These are phyloP conservation scores for Nemania serpens DNA, from an alignment of 2,329 filamentous ascomycete genomes.

Conservation along the genomic window DNA sequence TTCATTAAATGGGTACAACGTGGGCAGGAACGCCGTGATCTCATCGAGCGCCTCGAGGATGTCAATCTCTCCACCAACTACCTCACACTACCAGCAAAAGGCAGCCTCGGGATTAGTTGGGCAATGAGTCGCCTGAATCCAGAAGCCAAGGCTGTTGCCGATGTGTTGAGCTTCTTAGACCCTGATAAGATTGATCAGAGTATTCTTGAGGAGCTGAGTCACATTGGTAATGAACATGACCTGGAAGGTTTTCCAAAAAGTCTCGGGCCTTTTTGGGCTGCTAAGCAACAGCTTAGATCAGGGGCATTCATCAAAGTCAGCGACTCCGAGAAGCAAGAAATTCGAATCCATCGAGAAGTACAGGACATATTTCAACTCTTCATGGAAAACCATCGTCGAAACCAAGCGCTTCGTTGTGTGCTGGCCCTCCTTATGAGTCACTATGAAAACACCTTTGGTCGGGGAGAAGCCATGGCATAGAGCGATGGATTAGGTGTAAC, in stretches of 20 bases:
- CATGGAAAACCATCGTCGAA: neutral
- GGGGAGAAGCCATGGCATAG: neutral
- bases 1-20: neutral
- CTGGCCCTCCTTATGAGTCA: neutral
- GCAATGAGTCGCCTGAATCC: neutral
- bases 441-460: neutral
- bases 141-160: neutral
- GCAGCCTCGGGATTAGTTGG: neutral
- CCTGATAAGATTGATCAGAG: neutral
- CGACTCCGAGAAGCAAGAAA: neutral
- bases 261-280: neutral
- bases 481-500: neutral
- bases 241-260: neutral
- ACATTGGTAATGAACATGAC: neutral
- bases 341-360: neutral
- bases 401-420: neutral
- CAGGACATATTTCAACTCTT: neutral
- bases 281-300: neutral
- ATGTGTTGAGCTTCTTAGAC: neutral
- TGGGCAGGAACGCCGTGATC: neutral
- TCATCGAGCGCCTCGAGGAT: neutral
- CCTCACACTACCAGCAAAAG: neutral
- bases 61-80: neutral
- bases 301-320: neutral
- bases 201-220: neutral